Base-by-base conservation (phyloP, 371 early-diverging fungal species). In the Mortierella sp. region DNA sequence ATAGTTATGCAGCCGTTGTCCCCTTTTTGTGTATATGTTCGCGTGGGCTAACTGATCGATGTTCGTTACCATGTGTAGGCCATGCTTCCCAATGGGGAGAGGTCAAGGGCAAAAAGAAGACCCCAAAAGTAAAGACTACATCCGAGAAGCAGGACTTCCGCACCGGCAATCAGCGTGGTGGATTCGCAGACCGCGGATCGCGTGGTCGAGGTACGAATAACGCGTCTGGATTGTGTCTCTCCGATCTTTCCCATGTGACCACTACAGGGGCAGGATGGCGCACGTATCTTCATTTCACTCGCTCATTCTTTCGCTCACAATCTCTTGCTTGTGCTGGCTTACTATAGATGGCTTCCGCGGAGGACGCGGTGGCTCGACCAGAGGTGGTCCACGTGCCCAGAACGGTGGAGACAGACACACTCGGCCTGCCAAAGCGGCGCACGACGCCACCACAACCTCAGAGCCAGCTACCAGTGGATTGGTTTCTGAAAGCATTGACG, bases 61-160 rank as follows among this genome's bases (percentile, higher is more conserved):
- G n/a, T n/a, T n/a, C n/a, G n/a, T n/a, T n/a, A n/a, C n/a, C n/a
- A n/a, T n/a, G n/a, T 46, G 9, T 82, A 95, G 96, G 97, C 59
- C 91, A 87, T 73, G 92, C 92, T 19, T 85, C 81, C 54, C 92
- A 93, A 78, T 96, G 97, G 95, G 95, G 92, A 34, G 95, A 95
- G 82, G 97, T 95, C 61, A 93, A 93, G 79, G 86, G 88, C 64
- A 92, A 92, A 79, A 94, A 94, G 75, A 80, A 84, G 67, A 78
- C 70, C 31, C 60, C 55, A 31, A 75, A 75, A 70, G 48, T 64
- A 64, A 75, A 75, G 84, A 52, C 81, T 59, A 42, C 72, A 53
- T 26, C 78, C 53, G 39, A 70, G 47, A 63, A 70, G 56, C 67
- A 64, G 56, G 63, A 56, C 37, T 51, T 34, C 60, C 72, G 79